Evolutionary conservation across 768 basidiomycete genomes (phyloP).

Genomic region (Hebeloma cylindrosporum): DNA sequence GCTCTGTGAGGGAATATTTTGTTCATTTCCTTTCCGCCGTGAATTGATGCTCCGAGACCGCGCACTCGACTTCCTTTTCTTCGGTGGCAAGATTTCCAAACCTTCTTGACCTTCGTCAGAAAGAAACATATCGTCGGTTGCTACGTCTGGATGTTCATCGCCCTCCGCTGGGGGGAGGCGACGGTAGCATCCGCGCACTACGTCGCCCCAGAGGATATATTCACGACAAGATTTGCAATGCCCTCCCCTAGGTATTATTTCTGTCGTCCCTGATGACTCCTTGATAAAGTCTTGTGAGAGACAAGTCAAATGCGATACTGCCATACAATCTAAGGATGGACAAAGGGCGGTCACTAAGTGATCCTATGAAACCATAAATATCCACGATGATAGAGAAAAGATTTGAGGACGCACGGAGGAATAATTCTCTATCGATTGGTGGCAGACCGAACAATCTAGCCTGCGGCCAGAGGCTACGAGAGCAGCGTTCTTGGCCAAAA

Average conservation of each 20-base stretch:
- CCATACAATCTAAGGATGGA: conserved; percentile 45
- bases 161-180: conserved; percentile 32
- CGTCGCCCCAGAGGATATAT: conserved; percentile 70
- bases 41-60: conserved; percentile 3
- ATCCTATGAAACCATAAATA: conserved; percentile 36
- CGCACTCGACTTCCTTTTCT: conserved; percentile 2
- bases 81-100: conserved; percentile 10
- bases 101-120: conserved; percentile 29
- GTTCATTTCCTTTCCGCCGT: conserved; percentile 9
- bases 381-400: not conserved
- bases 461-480: conserved; percentile 35
- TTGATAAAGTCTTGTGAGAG: conserved; percentile 38
- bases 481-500: conserved; percentile 48
- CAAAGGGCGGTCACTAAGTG: conserved; percentile 54
- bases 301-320: conserved; percentile 59
- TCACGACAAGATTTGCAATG: conserved; percentile 49
- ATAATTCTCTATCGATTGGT: conserved; percentile 38
- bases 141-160: conserved; percentile 26
- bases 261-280: conserved; percentile 18
- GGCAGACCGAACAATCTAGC: conserved; percentile 51
- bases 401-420: conserved; percentile 36
- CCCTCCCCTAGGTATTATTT: conserved; percentile 64
- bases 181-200: conserved; percentile 62
- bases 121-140: conserved; percentile 35
- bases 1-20: conserved; percentile 9